Evolutionary conservation across 805 yeast species (phyloP).

Genomic region (Candida maris): DNA sequence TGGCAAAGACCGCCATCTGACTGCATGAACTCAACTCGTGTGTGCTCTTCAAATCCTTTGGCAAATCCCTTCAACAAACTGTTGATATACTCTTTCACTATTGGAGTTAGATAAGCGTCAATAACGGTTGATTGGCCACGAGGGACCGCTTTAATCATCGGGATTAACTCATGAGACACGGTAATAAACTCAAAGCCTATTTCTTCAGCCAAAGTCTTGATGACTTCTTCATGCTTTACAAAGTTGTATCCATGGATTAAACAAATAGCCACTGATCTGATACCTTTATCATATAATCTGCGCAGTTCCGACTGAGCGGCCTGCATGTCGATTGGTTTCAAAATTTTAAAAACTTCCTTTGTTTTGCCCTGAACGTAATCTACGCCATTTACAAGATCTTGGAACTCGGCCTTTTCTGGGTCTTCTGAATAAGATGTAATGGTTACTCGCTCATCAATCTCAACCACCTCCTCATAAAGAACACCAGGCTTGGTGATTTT

Average conservation of each 20-base stretch:
- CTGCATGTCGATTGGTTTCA: slow-evolving; percentile 30
- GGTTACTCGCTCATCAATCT: slow-evolving; percentile 18
- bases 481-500: slow-evolving; percentile 14
- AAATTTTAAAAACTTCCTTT: slow-evolving; percentile 34
- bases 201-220: slow-evolving; percentile 31
- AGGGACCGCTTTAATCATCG: slow-evolving; percentile 35
- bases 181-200: slow-evolving; percentile 48
- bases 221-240: slow-evolving; percentile 34
- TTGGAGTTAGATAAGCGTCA: slow-evolving; percentile 41
- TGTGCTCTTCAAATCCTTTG: slow-evolving; percentile 29
- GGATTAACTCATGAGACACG: slow-evolving; percentile 34
- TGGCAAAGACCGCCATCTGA: slow-evolving; percentile 55
- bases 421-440: slow-evolving; percentile 22
- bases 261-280: slow-evolving; percentile 34
- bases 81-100: slow-evolving; percentile 34
- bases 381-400: slow-evolving; percentile 18
- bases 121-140: slow-evolving; percentile 39
- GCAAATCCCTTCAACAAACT: slow-evolving; percentile 33
- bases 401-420: slow-evolving; percentile 9
- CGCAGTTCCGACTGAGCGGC: slow-evolving; percentile 18
- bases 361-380: slow-evolving; percentile 34
- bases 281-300: slow-evolving; percentile 22
- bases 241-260: slow-evolving; percentile 34
- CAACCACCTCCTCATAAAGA: slow-evolving; percentile 15
- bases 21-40: slow-evolving; percentile 50